A percentile compares a stretch with the other conserved stretches of the same genome.
These are phyloP conservation scores for Neopestalotiopsis rosae DNA, from an alignment of 2,329 filamentous ascomycete genomes.

Conservation along the genomic window DNA sequence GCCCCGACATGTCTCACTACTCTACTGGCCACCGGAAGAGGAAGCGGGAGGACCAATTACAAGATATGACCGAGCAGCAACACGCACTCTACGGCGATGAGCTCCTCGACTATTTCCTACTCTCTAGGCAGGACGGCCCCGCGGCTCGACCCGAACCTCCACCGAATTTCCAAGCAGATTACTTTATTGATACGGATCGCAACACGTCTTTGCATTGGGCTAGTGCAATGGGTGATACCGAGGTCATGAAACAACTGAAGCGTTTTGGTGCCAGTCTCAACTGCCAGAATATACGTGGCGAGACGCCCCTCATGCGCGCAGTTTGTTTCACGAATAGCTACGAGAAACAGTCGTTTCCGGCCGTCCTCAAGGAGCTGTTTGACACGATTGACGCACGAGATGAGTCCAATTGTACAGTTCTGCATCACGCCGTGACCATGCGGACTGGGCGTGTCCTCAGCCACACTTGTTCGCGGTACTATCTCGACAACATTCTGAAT, in stretches of 20 bases:
- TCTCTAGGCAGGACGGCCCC: slow-evolving; percentile 78
- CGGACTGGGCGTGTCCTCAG: slow-evolving; percentile 82
- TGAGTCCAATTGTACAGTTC: slow-evolving; percentile 82
- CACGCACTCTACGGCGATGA: slow-evolving; percentile 93
- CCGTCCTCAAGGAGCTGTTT: slow-evolving; percentile 81
- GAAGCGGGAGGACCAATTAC: slow-evolving; percentile 70
- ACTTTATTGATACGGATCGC: slow-evolving; percentile 89
- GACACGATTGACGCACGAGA: slow-evolving; percentile 83
- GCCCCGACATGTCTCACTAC: slow-evolving; percentile 71
- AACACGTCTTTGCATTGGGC: slow-evolving; percentile 98
- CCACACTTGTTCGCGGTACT: slow-evolving; percentile 89
- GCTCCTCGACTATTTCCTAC: slow-evolving; percentile 93
- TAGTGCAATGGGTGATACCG: slow-evolving; percentile 93
- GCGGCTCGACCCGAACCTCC: slow-evolving; percentile 80
- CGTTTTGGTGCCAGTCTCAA: slow-evolving; percentile 77
- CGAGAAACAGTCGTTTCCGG: slow-evolving; percentile 89
- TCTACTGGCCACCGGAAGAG: slow-evolving; percentile 72
- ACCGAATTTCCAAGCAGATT: slow-evolving; percentile 84
- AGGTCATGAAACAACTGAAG: slow-evolving; percentile 87
- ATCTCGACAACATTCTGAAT: slow-evolving; percentile 89
- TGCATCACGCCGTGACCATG: slow-evolving; percentile 92
- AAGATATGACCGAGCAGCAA: slow-evolving; percentile 76
- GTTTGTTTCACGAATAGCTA: slow-evolving; percentile 97
- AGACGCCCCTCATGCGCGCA: slow-evolving; percentile 92
- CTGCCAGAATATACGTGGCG: slow-evolving; percentile 73